phyloP scores from a whole-genome alignment of 495 filamentous ascomycete genomes.

The Penicillium desertorum region DNA sequence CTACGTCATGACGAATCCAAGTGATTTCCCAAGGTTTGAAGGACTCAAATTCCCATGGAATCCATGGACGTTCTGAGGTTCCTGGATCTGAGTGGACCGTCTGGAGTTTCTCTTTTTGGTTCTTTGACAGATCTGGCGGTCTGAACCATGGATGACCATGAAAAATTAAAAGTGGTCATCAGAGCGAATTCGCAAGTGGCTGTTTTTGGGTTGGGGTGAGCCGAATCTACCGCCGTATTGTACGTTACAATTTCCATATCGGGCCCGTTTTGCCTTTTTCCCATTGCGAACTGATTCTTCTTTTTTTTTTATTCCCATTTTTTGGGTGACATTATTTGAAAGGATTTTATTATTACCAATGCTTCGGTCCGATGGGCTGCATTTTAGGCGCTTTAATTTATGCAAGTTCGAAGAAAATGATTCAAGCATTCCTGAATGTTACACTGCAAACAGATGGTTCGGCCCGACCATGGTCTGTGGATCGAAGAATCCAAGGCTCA shows the following conservation, averaged over 20 bases:
- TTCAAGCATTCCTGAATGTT: not conserved
- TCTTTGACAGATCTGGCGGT: conserved; percentile 1
- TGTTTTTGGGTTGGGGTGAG: conserved; percentile 8
- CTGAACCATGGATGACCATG: not conserved
- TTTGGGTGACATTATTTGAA: not conserved
- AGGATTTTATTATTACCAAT: too few species aligned
- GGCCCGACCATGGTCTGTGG: conserved; percentile 2
- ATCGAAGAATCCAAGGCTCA: not conserved
- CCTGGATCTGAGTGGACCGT: conserved; percentile 5
- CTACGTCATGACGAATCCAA: conserved; percentile 5
- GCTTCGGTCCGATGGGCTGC: not conserved
- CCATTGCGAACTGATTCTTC: not conserved
- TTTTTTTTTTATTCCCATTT: not conserved
- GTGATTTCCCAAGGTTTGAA: not conserved
- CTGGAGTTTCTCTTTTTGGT: not conserved
- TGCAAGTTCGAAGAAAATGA: not conserved
- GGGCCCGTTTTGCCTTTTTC: conserved; percentile 7
- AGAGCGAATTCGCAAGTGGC: not conserved
- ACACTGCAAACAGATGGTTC: conserved; percentile 4
- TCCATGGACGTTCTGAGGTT: not conserved
- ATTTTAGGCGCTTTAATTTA: not conserved
- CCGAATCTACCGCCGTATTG: conserved; percentile 8
- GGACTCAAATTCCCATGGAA: not conserved
- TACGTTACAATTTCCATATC: conserved; percentile 1
- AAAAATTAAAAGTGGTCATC: not conserved